Conservation (phyloP, 2,329 filamentous ascomycete genomes). For the Geoglossum cookeanum region DNA sequence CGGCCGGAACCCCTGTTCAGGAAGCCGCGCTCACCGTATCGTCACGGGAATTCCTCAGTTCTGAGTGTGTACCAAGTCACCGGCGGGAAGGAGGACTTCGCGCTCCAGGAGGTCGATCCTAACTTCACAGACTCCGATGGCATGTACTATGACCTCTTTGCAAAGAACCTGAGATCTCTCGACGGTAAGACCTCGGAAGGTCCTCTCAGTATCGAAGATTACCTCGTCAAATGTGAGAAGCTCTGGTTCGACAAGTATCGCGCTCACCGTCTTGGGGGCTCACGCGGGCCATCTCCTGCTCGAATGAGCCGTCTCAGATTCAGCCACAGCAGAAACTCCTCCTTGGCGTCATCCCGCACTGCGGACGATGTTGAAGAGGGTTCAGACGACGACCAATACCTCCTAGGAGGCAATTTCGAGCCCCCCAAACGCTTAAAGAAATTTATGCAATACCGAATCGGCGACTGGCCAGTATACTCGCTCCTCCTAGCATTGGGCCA, state of each 20-base stretch:
- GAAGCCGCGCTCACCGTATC: not conserved
- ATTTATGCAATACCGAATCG: constrained; percentile 34
- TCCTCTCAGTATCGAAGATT: constrained; percentile 44
- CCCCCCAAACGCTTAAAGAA: constrained; percentile 36
- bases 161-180: constrained; percentile 35
- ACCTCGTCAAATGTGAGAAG: constrained; percentile 44
- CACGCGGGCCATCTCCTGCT: not conserved
- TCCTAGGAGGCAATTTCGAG: constrained; percentile 35
- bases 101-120: constrained; percentile 45
- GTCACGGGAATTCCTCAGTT: not conserved
- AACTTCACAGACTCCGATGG: constrained; percentile 47
- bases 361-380: not conserved
- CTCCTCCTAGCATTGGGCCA: constrained; percentile 39
- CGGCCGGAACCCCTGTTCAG: not conserved
- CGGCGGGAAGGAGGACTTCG: constrained; percentile 40
- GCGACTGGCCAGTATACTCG: constrained; percentile 46
- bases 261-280: constrained; percentile 24
- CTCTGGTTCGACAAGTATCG: constrained; percentile 43
- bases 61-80: constrained; percentile 35
- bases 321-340: not conserved
- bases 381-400: constrained; percentile 31
- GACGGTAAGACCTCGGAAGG: constrained; percentile 37
- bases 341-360: constrained; percentile 9
- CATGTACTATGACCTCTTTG: constrained; percentile 39
- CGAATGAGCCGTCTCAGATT: not conserved